Conservation (phyloP, 164 flowering plant genomes). For the Euptelea pleiosperma region DNA sequence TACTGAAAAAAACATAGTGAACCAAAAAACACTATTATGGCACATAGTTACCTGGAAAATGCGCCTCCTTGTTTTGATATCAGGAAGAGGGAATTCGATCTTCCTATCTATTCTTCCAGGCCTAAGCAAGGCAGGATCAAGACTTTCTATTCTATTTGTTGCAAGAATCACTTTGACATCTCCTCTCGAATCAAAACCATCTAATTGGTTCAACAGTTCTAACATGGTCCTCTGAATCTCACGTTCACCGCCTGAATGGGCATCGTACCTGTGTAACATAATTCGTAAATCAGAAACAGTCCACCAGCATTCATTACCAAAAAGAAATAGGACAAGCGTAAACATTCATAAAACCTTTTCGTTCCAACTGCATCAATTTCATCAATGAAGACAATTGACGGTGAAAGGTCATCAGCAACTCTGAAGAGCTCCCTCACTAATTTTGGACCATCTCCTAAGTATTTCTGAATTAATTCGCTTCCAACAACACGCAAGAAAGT, state of each 20-base stretch:
- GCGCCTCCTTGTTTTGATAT: slow-evolving; percentile 89
- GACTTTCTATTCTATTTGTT: slow-evolving; percentile 86
- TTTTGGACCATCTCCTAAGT: slow-evolving; percentile 95
- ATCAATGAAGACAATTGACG: slow-evolving; percentile 95
- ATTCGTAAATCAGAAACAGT: slow-evolving; percentile 6
- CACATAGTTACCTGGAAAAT: slow-evolving; percentile 65
- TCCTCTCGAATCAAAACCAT: slow-evolving; percentile 96
- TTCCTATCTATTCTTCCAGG: slow-evolving; percentile 94
- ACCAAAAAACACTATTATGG: not conserved
- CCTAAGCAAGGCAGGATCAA: slow-evolving; percentile 93
- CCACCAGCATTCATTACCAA: not conserved
- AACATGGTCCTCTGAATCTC: slow-evolving; percentile 97
- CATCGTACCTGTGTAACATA: slow-evolving; percentile 65
- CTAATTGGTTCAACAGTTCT: slow-evolving; percentile 87
- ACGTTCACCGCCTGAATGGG: slow-evolving; percentile 98
- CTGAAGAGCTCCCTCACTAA: slow-evolving; percentile 92
- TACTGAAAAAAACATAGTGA: too few relatives aligned
- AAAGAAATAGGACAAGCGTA: not conserved
- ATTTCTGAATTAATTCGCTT: slow-evolving; percentile 88
- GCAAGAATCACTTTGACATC: slow-evolving; percentile 97
- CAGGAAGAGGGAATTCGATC: slow-evolving; percentile 95
- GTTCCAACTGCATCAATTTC: slow-evolving; percentile 97
- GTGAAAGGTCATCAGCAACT: slow-evolving; percentile 96
- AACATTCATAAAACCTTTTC: slow-evolving; percentile 49
- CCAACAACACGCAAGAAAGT: slow-evolving; percentile 95